Base-by-base conservation (phyloP, 2,329 filamentous ascomycete species). In the Lachnellula subtilissima region DNA sequence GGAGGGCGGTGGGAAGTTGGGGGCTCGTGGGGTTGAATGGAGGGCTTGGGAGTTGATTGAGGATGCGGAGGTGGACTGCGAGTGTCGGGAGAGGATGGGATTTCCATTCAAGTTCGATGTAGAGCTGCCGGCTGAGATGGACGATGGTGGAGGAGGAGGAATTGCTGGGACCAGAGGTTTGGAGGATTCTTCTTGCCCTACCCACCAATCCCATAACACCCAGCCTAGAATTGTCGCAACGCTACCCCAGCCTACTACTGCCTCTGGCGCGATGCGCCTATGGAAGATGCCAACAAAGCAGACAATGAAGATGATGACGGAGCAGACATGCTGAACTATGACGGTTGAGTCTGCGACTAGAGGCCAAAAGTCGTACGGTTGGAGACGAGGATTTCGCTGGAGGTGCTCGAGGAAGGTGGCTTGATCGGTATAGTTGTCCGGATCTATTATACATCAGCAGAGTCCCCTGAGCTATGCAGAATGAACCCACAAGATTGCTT, bases 401-500 rank as follows among this genome's bases (percentile, higher is more conserved):
- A 99, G 83, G 66, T 96, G 91, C 69, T 97, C 93, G 63, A 99
- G 86, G 67, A 99, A 99, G 1, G 94, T 97, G 58, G 90, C 89
- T 70, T 94, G 91, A 70, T 99, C 94, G 42, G 94, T 97, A 71
- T 97, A 97, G 72, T 99, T 99, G 72, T 99, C 94, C n/a, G 94
- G 92, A 70, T 95, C 90, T 92, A 49, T n/a, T 25, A n/a, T 42
- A 48, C 23, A 62, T 70, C 51, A 69, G 60, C 54, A 61, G 22
- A 40, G 46, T 23, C 53, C 51, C 35, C 36, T 48, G 17, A 50
- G 6, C 42, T 22, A 45, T 45, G 40, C 17, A 9, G 23, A 51
- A 40, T 19, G 35, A 48, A 39, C 85, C 62, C 76, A 92, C 89
- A 96, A 36, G 89, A 89, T 71, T 97, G 94, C 74, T 96, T 96